Conservation (phyloP, 495 filamentous ascomycete genomes). For the Durotheca rogersii region DNA sequence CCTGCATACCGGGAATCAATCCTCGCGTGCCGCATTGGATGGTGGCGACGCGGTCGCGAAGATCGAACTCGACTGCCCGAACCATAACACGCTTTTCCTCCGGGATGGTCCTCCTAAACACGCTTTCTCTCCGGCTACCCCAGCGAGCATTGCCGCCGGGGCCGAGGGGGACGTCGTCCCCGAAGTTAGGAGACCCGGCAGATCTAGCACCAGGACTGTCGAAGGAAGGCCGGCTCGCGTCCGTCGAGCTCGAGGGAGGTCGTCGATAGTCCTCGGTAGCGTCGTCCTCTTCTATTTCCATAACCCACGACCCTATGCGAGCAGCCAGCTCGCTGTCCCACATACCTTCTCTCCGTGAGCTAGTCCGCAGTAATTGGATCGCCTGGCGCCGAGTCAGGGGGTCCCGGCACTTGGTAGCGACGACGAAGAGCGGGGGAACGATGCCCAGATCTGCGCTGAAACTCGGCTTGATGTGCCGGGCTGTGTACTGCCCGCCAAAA, state of each 20-base stretch:
- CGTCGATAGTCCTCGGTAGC: slow-evolving; percentile 32
- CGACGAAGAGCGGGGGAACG: slow-evolving; percentile 56
- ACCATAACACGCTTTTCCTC: slow-evolving; percentile 57
- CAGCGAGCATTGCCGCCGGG: slow-evolving; percentile 46
- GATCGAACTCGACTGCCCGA: slow-evolving; percentile 53
- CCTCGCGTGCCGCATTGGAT: slow-evolving; percentile 53
- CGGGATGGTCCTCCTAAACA: slow-evolving; percentile 33
- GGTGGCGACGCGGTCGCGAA: slow-evolving; percentile 48
- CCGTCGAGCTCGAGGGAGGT: slow-evolving; percentile 33
- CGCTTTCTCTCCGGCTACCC: slow-evolving; percentile 38
- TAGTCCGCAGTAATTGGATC: slow-evolving; percentile 53
- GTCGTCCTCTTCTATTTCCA: slow-evolving; percentile 53
- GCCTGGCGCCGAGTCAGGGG: slow-evolving; percentile 54
- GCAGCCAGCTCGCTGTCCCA: slow-evolving; percentile 62
- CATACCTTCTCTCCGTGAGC: slow-evolving; percentile 61
- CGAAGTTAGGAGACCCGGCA: slow-evolving; percentile 36
- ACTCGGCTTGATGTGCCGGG: slow-evolving; percentile 52
- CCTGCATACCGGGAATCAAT: slow-evolving; percentile 46
- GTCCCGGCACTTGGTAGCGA: slow-evolving; percentile 61
- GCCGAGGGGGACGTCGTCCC: slow-evolving; percentile 40
- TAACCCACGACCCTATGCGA: slow-evolving; percentile 54
- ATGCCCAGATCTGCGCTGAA: slow-evolving; percentile 58
- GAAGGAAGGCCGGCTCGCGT: slow-evolving; percentile 33
- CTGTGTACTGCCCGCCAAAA: slow-evolving; percentile 46
- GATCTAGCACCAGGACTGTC: slow-evolving; percentile 30